Base-by-base conservation (phyloP, 176 grass and related monocot species). In the Zoysia japonica region DNA sequence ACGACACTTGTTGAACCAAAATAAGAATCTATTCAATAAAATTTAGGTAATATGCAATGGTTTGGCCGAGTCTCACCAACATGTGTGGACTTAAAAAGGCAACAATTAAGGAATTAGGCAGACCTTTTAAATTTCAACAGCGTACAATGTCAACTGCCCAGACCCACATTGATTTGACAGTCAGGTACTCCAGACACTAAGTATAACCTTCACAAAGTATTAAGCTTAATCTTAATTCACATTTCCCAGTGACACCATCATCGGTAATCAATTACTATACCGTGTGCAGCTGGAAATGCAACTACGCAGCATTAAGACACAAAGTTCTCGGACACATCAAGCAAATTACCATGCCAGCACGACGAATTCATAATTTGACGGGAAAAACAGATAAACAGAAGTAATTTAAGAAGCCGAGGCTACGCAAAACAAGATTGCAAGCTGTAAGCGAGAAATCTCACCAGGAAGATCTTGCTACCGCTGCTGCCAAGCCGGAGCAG, bases 391-490 rank as follows among this genome's bases (percentile, higher is more conserved):
- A 3, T 72, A 37, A 61, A 17, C 14, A 53, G 39, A 28, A 61
- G 47, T 65, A 87, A 76, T 44, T 78, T 43, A 65, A 74, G 43
- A 12, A 20, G 45, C n/a, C 43, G 40, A 5, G 40, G 2, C 1
- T 10, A 77, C 54, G 67, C 36, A 74, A 61, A 46, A 48, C 5
- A 82, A 85, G 74, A 64, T 5, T 59, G 61, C 39, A 70, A 83
- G 28, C 42, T 70, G 41, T 43, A 76, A 65, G 59, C 43, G 42
- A 76, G 48, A 81, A 59, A 69, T 47, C 90, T 45, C 88, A 98
- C 96, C 92, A 98, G 75, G 84, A 89, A 95, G 75, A 98, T 94
- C 90, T 93, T 98, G 83, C 96, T 98, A 16, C 96, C 96, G 75
- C 78, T 85, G 85, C 72, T 87, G 36, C 96, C 90, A 35, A 89